These are phyloP conservation scores for Triticum aestivum DNA, from an alignment of 176 grass and related monocot species.

Conservation along the genomic window IWGSC_CS_RefSeq_v2.1 NC_057802.1:47561906-47562405, in stretches of 20 bases:
- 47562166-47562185: not conserved
- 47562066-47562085: constrained; percentile 71
- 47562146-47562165: not conserved
- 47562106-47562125: constrained; percentile 22
- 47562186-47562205: too few species aligned
- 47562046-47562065: constrained; percentile 82
- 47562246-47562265: too few species aligned
- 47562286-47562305: too few species aligned
- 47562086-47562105: constrained; percentile 82
- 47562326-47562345: too few species aligned
- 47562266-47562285: too few species aligned
- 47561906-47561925: constrained; percentile 54
- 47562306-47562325: too few species aligned
- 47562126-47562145: not conserved
- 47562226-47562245: too few species aligned
- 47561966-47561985: constrained; percentile 84
- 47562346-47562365: too few species aligned
- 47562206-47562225: too few species aligned
- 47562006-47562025: constrained; percentile 81
- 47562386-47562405: too few species aligned
- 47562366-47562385: too few species aligned
- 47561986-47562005: constrained; percentile 89
- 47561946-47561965: constrained; percentile 70
- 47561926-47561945: constrained; percentile 78
- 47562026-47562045: constrained; percentile 74